These are phyloP conservation scores for Komagataella pseudopastoris DNA, from an alignment of 805 yeast species.

Conservation along the genomic window DNA sequence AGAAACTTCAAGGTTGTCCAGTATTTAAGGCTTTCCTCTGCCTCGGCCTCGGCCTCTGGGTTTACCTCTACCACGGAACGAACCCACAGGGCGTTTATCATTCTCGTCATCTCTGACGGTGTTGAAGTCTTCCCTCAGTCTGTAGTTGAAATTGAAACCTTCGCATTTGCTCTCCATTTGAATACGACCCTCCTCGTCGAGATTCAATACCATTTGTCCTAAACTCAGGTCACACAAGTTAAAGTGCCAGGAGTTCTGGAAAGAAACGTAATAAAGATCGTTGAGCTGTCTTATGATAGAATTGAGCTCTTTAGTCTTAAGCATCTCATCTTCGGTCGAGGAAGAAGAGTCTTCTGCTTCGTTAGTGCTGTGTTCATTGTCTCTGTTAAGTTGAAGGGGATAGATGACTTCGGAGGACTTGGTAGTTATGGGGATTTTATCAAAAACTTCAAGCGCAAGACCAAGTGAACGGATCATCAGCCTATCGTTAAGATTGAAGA, in stretches of 20 bases:
- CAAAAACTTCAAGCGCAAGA: constrained; percentile 47
- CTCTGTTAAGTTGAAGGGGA: constrained; percentile 12
- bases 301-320: constrained; percentile 24
- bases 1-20: neutral
- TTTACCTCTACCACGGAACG: constrained; percentile 2
- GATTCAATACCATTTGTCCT: constrained; percentile 33
- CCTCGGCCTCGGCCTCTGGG: constrained; percentile 8
- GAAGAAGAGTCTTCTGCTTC: constrained; percentile 5
- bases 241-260: constrained; percentile 68
- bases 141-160: constrained; percentile 53
- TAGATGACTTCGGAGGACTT: constrained; percentile 19
- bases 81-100: neutral
- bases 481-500: constrained; percentile 25
- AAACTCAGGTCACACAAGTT: constrained; percentile 48
- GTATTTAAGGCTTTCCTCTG: constrained; percentile 4
- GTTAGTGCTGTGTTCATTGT: neutral
- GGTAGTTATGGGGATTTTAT: constrained; percentile 41
- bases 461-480: constrained; percentile 32
- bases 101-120: constrained; percentile 1
- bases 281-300: constrained; percentile 34
- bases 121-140: constrained; percentile 11
- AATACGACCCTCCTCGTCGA: constrained; percentile 28
- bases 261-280: constrained; percentile 49
- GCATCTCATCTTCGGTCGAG: constrained; percentile 4
- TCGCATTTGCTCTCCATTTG: constrained; percentile 37